Conservation (phyloP, 208 protist species). For the Acanthamoeba triangularis region DNA sequence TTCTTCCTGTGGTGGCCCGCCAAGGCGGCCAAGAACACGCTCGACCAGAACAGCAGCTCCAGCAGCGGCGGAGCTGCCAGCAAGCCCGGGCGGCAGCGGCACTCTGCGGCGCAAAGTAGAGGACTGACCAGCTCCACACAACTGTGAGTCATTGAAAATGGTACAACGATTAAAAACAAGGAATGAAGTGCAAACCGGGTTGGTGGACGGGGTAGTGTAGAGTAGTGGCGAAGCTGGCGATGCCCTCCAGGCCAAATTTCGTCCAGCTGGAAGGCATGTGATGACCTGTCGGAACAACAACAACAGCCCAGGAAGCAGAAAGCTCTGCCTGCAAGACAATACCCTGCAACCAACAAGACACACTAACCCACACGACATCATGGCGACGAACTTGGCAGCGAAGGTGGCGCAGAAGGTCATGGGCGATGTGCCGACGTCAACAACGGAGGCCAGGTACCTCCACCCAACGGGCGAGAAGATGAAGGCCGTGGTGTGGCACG, state of each 20-base stretch:
- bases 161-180: no score
- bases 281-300: no score
- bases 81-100: not conserved
- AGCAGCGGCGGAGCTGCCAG: not conserved
- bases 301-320: no score
- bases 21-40: not conserved
- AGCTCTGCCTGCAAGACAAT: no score
- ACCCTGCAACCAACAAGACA: not conserved
- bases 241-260: no score
- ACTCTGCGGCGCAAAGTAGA: not conserved
- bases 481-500: slow-evolving; percentile 77
- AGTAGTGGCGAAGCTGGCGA: no score
- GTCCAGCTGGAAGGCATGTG: no score
- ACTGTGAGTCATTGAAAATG: no score
- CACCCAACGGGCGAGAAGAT: slow-evolving; percentile 74
- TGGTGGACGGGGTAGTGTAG: no score
- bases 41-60: not conserved
- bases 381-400: not conserved
- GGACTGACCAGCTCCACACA: not conserved
- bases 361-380: not conserved
- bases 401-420: slow-evolving; percentile 4
- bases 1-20: not conserved
- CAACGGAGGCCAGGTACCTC: not conserved
- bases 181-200: not conserved
- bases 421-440: not conserved